Conservation (phyloP, 139 green algal species). For the Trebouxia sp. region DNA sequence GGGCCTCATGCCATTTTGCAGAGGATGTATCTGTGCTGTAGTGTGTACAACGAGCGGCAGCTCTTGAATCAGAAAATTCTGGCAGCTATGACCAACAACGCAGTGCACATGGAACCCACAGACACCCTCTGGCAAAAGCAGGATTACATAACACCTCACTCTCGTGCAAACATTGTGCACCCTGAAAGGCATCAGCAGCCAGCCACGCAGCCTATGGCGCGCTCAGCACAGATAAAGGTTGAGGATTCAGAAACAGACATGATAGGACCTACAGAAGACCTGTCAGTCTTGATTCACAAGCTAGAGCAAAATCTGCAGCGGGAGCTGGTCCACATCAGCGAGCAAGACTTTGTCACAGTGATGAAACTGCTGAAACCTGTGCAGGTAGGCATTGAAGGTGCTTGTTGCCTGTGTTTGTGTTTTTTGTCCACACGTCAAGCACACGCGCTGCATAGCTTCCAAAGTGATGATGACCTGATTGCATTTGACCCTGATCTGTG, state of each 20-base stretch:
- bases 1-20: background rate
- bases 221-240: background rate
- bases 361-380: constrained; percentile 6
- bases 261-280: background rate
- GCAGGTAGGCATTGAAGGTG: background rate
- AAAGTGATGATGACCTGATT: no score
- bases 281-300: background rate
- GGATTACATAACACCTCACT: background rate
- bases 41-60: background rate
- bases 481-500: no score
- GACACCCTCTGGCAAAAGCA: background rate
- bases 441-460: no score
- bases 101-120: background rate
- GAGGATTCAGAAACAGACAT: background rate
- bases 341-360: background rate
- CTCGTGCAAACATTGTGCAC: constrained; percentile 5
- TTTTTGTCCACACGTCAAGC: no score
- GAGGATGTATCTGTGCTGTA: background rate
- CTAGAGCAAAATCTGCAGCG: background rate
- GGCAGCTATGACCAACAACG: background rate
- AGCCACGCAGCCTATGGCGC: background rate
- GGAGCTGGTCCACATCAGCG: background rate
- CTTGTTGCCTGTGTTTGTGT: no score
- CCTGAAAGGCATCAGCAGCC: background rate
- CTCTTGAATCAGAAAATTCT: constrained; percentile 5